Base-by-base conservation (phyloP, 2,329 filamentous ascomycete genomes). In the Arthrobotrys iridis region DNA sequence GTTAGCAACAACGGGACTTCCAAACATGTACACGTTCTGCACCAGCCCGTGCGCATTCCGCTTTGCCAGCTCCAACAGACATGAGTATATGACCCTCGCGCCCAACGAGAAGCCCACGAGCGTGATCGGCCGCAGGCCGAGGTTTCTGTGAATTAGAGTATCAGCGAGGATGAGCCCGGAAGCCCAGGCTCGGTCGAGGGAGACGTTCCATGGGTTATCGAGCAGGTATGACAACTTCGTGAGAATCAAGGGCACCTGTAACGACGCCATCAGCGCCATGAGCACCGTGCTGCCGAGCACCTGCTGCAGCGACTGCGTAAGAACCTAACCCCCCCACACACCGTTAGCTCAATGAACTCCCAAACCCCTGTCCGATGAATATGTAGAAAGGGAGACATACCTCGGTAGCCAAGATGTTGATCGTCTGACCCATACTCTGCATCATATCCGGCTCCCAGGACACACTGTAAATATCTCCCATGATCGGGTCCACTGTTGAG, bases 361-460 rank as follows among this genome's bases (percentile, higher is more conserved):
- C 6, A 41, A 41, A 40, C 15, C 20, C 15, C 18, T 15, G 13
- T 11, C 18, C 11, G 1, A 1, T 24, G 13, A n/a, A 37, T 7
- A 43, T 33, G 7, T 35, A 13, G 10, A 45, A 24, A 28, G 6
- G 15, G 8, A n/a, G 63, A 71, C 87, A 83, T 83, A 94, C 92
- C 88, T 99, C 95, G 33, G 95, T 99, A 70, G 95, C 95, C 77
- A 99, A 85, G 83, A 99, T 98, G 80, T 97, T 97, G 80, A 99
- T 98, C 48, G 95, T 99, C 81, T 95, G 92, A 87, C 95, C 95
- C 90, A 97, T 99, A 82, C 93, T 97, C 79, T 89, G 90, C 81
- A 99, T 87, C 93, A 99, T 96, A 81, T 99, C 95, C 2, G 95
- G 96, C 82, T 99, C 95, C 93, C 95, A 99, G 71, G 96, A 85